Conservation (phyloP, 2,329 filamentous ascomycete genomes). For the Colletotrichum salicis region DNA sequence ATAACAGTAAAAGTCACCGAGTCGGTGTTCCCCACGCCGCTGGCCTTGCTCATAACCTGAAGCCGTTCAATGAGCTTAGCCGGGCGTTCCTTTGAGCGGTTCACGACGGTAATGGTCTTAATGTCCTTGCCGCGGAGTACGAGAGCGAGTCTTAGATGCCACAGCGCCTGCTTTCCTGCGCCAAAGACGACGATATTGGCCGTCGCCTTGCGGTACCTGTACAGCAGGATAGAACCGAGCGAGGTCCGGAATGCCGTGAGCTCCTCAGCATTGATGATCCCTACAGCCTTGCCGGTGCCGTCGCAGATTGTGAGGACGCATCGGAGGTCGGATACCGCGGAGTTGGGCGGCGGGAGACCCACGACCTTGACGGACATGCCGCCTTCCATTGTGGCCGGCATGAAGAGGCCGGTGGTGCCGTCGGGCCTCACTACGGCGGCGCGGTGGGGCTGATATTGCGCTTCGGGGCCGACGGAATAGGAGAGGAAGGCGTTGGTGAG, state of each 20-base stretch:
- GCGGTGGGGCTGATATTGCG: constrained; percentile 70
- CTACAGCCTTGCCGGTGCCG: constrained; percentile 57
- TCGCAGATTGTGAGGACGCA: constrained; percentile 50
- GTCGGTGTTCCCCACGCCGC: constrained; percentile 17
- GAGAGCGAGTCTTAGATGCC: constrained; percentile 75
- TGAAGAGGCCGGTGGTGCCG: constrained; percentile 72
- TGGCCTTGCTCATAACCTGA: constrained; percentile 37
- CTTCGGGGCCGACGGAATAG: constrained; percentile 72
- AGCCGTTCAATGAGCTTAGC: constrained; percentile 33
- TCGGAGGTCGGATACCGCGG: constrained; percentile 47
- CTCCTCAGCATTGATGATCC: constrained; percentile 73
- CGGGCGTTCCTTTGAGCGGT: constrained; percentile 41
- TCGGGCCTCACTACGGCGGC: constrained; percentile 69
- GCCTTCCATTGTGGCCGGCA: constrained; percentile 71
- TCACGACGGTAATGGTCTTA: constrained; percentile 45
- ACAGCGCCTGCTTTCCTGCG: constrained; percentile 55
- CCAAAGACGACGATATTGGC: constrained; percentile 40
- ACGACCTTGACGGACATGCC: constrained; percentile 74
- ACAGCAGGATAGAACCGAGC: constrained; percentile 49
- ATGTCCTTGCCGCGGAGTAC: constrained; percentile 54
- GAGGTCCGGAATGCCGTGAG: constrained; percentile 77
- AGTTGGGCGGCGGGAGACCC: constrained; percentile 42
- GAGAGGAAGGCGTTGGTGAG: constrained; percentile 71
- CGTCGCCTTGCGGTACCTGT: constrained; percentile 36
- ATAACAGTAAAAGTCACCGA: constrained; percentile 19